Conservation (phyloP, 768 basidiomycete genomes). For the Phanerodontia chrysosporium region DNA sequence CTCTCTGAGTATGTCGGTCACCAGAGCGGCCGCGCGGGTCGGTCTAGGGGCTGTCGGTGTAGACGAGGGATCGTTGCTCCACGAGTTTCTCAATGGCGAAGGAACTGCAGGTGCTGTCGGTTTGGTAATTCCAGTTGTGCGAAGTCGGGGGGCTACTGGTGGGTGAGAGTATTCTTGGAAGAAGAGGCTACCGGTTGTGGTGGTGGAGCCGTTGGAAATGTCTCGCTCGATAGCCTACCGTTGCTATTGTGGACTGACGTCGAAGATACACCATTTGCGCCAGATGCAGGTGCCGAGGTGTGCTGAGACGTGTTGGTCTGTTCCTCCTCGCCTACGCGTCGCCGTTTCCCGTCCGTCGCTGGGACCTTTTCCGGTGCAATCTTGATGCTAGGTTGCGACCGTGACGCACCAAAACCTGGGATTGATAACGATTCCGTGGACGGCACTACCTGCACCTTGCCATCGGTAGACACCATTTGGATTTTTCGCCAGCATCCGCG, state of each 20-base stretch:
- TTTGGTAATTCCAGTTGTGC: constrained; percentile 36
- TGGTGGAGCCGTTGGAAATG: not conserved
- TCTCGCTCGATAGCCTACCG: too few relatives aligned
- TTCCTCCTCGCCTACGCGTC: constrained; percentile 50
- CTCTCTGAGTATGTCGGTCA: constrained; percentile 69
- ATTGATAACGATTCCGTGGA: constrained; percentile 64
- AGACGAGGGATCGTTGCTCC: constrained; percentile 44
- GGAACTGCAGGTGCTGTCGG: constrained; percentile 58
- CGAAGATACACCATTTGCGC: constrained; percentile 3
- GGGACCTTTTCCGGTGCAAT: constrained; percentile 35
- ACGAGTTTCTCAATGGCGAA: constrained; percentile 73
- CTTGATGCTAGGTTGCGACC: constrained; percentile 43
- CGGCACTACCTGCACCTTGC: constrained; percentile 78
- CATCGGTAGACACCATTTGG: constrained; percentile 73
- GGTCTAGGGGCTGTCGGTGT: constrained; percentile 37
- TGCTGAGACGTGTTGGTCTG: constrained; percentile 33
- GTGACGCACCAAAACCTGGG: constrained; percentile 64
- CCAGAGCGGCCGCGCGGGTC: constrained; percentile 64
- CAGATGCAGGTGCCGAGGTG: constrained; percentile 12
- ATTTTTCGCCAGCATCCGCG: constrained; percentile 58
- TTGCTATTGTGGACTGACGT: not conserved
- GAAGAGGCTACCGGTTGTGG: constrained; percentile 11
- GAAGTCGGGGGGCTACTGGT: constrained; percentile 19
- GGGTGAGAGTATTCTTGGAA: not conserved
- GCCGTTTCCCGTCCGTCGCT: constrained; percentile 53